Percentiles rank a stretch among this genome's conserved stretches.
These are phyloP conservation scores for Cladosporium halotolerans DNA, from an alignment of 2,329 filamentous ascomycete genomes.

Conservation along the genomic window DNA sequence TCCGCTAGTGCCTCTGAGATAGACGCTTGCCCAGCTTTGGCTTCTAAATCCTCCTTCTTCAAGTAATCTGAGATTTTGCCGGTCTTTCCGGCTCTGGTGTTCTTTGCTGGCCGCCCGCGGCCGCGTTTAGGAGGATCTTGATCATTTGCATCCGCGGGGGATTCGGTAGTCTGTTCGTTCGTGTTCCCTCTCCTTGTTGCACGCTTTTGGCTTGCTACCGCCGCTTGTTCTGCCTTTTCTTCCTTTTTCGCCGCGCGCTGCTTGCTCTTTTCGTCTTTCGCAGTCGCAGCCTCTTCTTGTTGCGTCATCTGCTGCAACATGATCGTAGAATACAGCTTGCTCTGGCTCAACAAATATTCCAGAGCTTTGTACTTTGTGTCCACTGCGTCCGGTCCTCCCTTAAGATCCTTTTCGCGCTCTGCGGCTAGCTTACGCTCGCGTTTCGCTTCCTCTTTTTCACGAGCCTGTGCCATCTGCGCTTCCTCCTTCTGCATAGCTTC, in stretches of 20 bases:
- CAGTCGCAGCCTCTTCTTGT: constrained; percentile 44
- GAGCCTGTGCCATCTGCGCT: constrained; percentile 37
- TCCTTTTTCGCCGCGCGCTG: constrained; percentile 42
- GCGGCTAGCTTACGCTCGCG: constrained; percentile 38
- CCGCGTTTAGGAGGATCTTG: constrained; percentile 15
- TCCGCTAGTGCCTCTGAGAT: constrained; percentile 54
- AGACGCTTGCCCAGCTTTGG: constrained; percentile 46
- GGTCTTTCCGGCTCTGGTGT: constrained; percentile 24
- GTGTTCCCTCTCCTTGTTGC: constrained; percentile 35
- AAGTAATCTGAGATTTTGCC: constrained; percentile 55
- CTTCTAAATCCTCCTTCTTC: constrained; percentile 52
- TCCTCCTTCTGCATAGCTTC: constrained; percentile 42
- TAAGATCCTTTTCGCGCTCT: constrained; percentile 41
- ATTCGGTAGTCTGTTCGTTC: constrained; percentile 20
- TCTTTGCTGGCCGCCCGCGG: constrained; percentile 33
- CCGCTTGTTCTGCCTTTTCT: constrained; percentile 41
- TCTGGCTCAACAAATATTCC: constrained; percentile 47
- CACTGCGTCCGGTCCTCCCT: constrained; percentile 39
- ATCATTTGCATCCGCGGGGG: constrained; percentile 11
- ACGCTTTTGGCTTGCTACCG: constrained; percentile 41
- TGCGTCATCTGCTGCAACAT: constrained; percentile 49
- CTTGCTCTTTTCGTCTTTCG: constrained; percentile 39
- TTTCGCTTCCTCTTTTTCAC: constrained; percentile 41
- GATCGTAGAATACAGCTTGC: constrained; percentile 47
- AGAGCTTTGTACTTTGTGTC: constrained; percentile 48